Evolutionary conservation across 1,139 yeast genomes (phyloP).

Genomic region (Ogataea hybrid): DNA sequence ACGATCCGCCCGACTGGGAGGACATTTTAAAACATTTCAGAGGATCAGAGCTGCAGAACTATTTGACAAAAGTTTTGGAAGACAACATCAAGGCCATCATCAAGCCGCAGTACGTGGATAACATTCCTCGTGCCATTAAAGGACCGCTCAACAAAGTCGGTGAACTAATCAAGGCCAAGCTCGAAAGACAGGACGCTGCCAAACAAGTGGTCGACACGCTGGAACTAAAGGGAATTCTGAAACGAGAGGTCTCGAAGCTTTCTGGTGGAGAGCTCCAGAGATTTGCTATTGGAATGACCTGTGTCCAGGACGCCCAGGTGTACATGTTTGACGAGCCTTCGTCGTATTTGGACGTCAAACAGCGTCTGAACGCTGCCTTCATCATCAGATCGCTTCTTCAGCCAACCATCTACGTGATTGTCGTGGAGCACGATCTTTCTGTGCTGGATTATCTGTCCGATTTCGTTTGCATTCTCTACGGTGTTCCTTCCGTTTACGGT

Average conservation of each 20-base stretch:
- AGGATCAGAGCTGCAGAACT: slow-evolving; percentile 96
- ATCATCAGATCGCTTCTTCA: slow-evolving; percentile 81
- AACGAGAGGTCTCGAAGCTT: slow-evolving; percentile 82
- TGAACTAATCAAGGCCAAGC: slow-evolving; percentile 70
- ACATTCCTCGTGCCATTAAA: slow-evolving; percentile 92
- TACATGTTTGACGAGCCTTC: slow-evolving; percentile 99
- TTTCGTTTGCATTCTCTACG: slow-evolving; percentile 92
- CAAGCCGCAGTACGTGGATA: slow-evolving; percentile 97
- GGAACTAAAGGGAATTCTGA: slow-evolving; percentile 70
- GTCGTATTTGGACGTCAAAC: slow-evolving; percentile 97
- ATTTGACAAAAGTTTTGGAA: slow-evolving; percentile 89
- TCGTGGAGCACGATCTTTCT: slow-evolving; percentile 97
- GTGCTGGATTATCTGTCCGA: slow-evolving; percentile 96
- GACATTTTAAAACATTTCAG: slow-evolving; percentile 88
- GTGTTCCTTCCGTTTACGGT: slow-evolving; percentile 98
- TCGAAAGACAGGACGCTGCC: slow-evolving; percentile 59
- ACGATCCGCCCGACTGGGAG: slow-evolving; percentile 97
- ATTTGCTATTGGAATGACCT: slow-evolving; percentile 96
- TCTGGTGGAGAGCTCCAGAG: slow-evolving; percentile 99
- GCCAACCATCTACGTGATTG: slow-evolving; percentile 80
- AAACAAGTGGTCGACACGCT: slow-evolving; percentile 64
- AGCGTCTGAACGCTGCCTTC: slow-evolving; percentile 96
- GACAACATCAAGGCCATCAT: slow-evolving; percentile 92
- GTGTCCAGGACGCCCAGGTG: slow-evolving; percentile 92
- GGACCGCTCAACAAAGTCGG: slow-evolving; percentile 89